Base-by-base conservation (phyloP, 2,329 filamentous ascomycete genomes). In the Pyricularia sp. region DNA sequence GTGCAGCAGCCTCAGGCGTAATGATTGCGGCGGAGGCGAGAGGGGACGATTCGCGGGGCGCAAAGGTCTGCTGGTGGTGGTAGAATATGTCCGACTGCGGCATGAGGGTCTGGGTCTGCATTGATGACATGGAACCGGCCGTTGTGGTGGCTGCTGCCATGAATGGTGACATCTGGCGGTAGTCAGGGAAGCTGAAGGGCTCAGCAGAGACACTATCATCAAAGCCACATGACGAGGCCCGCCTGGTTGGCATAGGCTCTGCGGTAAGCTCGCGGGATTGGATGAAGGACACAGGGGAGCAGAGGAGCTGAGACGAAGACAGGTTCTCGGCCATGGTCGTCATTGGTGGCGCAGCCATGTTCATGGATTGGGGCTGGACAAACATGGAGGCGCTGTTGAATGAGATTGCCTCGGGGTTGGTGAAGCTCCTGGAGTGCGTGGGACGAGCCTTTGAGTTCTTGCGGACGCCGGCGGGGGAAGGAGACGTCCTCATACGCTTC, bases 131-230 rank as follows among this genome's bases (percentile, higher is more conserved):
- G 69, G 69, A 71, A 68, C 74, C 71, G 59, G 77, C 73, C 23
- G 76, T 69, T 63, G 70, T 64, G 20, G 71, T 75, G 30, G 75
- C 59, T 11, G 76, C 75, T 23, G 81, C 75, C 50, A 85, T 76
- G 73, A 84, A 86, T 55, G 84, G 79, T 10, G 72, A 70, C 59
- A 93, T 84, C 74, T 91, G 89, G 69, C 90, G 90, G 79, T 95
- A 97, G 65, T 91, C 92, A n/a, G 93, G 90, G 80, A 92, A 96
- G 70, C 90, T 90, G 79, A 89, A 94, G 72, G 88, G 89, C 73
- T 85, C 88, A 69, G 92, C 80, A 50, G 86, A 83, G 70, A 82
- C 81, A 72, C 87, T 86, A 72, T 94, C 91, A 2, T 50, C 59
- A 64, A 94, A 82, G 74, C 86, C 88, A 74, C 87, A 88, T 64